phyloP scores from a whole-genome alignment of 768 basidiomycete genomes.

The Rhizopogon salebrosus region DNA sequence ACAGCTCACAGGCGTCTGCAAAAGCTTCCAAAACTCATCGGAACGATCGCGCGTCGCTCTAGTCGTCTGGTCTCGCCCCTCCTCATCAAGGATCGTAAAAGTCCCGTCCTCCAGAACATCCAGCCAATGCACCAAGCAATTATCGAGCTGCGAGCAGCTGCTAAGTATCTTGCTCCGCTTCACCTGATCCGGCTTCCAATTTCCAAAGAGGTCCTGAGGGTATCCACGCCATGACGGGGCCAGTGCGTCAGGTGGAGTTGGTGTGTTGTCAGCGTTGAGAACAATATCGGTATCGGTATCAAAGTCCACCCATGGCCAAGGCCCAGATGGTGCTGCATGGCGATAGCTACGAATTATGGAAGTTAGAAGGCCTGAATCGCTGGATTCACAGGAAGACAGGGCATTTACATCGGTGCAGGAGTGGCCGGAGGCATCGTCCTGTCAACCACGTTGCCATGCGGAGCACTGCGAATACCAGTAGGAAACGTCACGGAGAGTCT shows the following conservation, averaged over 20 bases:
- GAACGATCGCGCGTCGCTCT: slow-evolving; percentile 14
- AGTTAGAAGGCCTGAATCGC: too few relatives aligned
- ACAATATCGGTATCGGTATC: slow-evolving; percentile 17
- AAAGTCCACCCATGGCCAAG: slow-evolving; percentile 40
- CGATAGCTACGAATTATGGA: slow-evolving; percentile 18
- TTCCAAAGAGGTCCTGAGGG: slow-evolving; percentile 42
- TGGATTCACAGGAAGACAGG: background rate
- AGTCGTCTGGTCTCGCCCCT: slow-evolving; percentile 1
- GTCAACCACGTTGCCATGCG: background rate
- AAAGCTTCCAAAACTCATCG: slow-evolving; percentile 22
- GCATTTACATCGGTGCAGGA: background rate
- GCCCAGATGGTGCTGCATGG: slow-evolving; percentile 34
- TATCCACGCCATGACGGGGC: slow-evolving; percentile 27
- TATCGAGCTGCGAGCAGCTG: slow-evolving; percentile 10
- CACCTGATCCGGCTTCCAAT: slow-evolving; percentile 41
- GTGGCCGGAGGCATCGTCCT: background rate
- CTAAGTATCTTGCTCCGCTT: slow-evolving; percentile 20
- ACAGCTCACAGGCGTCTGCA: slow-evolving; percentile 21
- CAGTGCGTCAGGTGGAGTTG: background rate
- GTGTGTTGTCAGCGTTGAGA: background rate
- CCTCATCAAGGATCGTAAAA: slow-evolving; percentile 13
- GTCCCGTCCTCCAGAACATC: slow-evolving; percentile 12
- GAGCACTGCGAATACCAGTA: background rate
- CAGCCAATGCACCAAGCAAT: slow-evolving; percentile 17
- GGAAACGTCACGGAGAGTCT: background rate